phyloP scores from a whole-genome alignment of 768 basidiomycete genomes.

The Kwoniella botswanensis region DNA sequence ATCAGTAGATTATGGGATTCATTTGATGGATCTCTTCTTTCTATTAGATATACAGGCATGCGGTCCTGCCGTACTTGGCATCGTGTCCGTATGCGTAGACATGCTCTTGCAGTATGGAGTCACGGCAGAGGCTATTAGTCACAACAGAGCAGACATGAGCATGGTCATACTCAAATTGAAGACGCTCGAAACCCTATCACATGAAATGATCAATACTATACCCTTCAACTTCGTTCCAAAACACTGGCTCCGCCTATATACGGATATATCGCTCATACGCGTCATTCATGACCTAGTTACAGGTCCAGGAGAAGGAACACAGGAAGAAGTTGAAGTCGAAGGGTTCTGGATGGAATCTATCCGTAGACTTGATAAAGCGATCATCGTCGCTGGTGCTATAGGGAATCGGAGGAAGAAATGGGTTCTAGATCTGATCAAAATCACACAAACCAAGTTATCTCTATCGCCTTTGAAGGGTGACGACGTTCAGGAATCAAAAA shows the following conservation, averaged over 20 bases:
- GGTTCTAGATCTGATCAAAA: constrained; percentile 68
- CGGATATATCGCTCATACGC: constrained; percentile 69
- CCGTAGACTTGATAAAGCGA: constrained; percentile 72
- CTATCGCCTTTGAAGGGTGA: constrained; percentile 10
- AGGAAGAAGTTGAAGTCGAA: constrained; percentile 16
- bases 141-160: background rate
- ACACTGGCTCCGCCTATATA: constrained; percentile 74
- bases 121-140: background rate
- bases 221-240: constrained; percentile 54
- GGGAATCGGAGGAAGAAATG: constrained; percentile 68
- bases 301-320: constrained; percentile 7
- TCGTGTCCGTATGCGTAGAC: background rate
- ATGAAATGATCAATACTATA: constrained; percentile 63
- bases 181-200: constrained; percentile 62
- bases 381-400: constrained; percentile 81
- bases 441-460: constrained; percentile 64
- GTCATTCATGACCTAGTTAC: constrained; percentile 25
- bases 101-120: background rate
- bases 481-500: background rate
- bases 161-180: constrained; percentile 54
- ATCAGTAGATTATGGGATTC: background rate
- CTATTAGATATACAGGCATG: constrained; percentile 10
- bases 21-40: no score
- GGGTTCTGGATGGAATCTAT: constrained; percentile 61
- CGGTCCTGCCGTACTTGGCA: constrained; percentile 5